Conservation (phyloP, 163 green algal species). For the Scenedesmus sp. region DNA sequence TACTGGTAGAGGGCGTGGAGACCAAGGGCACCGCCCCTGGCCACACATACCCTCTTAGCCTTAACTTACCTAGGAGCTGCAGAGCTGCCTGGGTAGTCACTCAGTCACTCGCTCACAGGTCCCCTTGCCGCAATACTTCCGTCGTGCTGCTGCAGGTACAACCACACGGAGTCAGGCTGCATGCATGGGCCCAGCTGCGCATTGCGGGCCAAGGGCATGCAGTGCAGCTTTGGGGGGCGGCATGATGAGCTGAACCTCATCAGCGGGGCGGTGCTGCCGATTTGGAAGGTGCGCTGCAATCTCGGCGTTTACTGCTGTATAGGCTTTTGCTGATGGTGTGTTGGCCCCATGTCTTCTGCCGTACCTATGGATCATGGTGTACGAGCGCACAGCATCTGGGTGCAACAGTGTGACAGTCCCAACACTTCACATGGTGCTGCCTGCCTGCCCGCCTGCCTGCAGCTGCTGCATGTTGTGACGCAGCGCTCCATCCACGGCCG, state of each 20-base stretch:
- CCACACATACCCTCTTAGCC: too few relatives aligned
- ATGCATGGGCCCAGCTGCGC: constrained; percentile 24
- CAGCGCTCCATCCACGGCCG: neutral
- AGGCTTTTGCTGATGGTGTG: neutral
- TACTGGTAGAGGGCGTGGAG: too few relatives aligned
- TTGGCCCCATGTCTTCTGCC: neutral
- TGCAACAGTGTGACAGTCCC: too few relatives aligned
- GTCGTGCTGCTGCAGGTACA: neutral
- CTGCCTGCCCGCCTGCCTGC: too few relatives aligned
- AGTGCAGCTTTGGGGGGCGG: neutral
- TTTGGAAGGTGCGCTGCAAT: constrained; percentile 13
- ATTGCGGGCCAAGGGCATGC: neutral
- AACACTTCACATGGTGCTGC: too few relatives aligned
- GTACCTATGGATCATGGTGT: too few relatives aligned
- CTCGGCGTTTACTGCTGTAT: neutral
- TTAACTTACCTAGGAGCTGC: too few relatives aligned
- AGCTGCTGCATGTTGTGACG: neutral
- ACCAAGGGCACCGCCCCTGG: too few relatives aligned
- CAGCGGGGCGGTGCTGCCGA: constrained; percentile 27
- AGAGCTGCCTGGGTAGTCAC: too few relatives aligned
- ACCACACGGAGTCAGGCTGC: constrained; percentile 14
- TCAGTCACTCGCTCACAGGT: too few relatives aligned
- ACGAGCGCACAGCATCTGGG: too few relatives aligned
- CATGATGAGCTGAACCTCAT: constrained; percentile 11
- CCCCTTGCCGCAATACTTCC: too few relatives aligned